Evolutionary conservation across 139 green algal species (phyloP), one percentile per base, ranked within the genome.

Genomic region (Desmodesmus armatus): DNA sequence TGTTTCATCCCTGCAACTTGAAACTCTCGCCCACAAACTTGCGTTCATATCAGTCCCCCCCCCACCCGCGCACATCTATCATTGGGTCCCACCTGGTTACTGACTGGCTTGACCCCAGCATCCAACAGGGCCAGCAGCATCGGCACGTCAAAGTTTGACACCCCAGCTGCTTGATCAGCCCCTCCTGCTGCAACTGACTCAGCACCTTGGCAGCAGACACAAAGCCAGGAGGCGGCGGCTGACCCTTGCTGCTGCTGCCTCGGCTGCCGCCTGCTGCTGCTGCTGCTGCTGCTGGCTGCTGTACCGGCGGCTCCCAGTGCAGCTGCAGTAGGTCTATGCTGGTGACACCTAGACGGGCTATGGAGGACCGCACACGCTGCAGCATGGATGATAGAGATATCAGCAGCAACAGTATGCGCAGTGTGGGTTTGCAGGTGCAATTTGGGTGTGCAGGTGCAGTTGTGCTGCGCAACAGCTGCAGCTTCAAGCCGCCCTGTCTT

Each of bases 61-160:
- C n/a, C n/a, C n/a, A n/a, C n/a, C n/a, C n/a, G n/a, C n/a, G n/a
- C n/a, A n/a, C n/a, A n/a, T n/a, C n/a, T n/a, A n/a, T n/a, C n/a
- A n/a, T n/a, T 49, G 7, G 31, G 5, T 9, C 63, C 41, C 69
- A 86, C 80, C 80, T 86, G 80, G 40, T 86, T 86, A n/a, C 66
- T 86, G 29, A 58, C 80, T n/a, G 80, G 80, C n/a, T 67, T 72
- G 51, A 86, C 41, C 3, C 80, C 80, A 3, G 67, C 70, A 62
- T 86, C 80, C 21, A 80, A 25, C 25, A 86, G 51, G 9, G 43
- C 39, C 80, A 86, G 53, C 19, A 86, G 69, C 67, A 67, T 78
- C 19, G 29, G 53, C 80, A 69, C 39, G 40, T 86, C 67, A 44
- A 67, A 86, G 41, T 86, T 86, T 11, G 47, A 74, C 4, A 86